phyloP scores from a whole-genome alignment of 1,284 basidiomycete genomes.

The Blastosporella zonata region DNA sequence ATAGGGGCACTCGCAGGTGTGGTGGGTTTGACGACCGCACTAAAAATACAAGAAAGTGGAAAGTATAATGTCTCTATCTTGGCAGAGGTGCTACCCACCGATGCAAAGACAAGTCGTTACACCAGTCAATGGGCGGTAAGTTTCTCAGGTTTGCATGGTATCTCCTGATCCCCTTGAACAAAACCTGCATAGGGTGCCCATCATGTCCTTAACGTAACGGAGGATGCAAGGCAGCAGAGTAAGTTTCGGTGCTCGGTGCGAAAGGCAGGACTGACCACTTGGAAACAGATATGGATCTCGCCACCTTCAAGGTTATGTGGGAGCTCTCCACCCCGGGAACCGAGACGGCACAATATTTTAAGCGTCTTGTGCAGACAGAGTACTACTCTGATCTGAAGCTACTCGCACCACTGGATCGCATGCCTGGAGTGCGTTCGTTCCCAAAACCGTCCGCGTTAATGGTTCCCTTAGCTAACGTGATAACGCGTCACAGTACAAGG shows the following conservation, averaged over 20 bases:
- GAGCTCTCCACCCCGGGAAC: slow-evolving; percentile 56
- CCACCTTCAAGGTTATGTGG: slow-evolving; percentile 74
- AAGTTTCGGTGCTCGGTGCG: neutral
- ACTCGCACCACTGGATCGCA: slow-evolving; percentile 46
- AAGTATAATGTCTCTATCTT: slow-evolving; percentile 57
- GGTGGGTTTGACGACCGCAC: slow-evolving; percentile 67
- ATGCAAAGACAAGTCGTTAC: slow-evolving; percentile 51
- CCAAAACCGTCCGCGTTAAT: neutral
- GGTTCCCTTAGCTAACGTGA: neutral
- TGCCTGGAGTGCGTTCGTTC: slow-evolving; percentile 55
- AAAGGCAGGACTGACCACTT: neutral
- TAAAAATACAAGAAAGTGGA: slow-evolving; percentile 59
- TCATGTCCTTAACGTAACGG: slow-evolving; percentile 19
- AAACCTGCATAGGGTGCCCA: slow-evolving; percentile 20
- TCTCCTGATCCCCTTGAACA: neutral
- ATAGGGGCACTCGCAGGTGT: slow-evolving; percentile 45
- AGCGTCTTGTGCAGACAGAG: slow-evolving; percentile 58
- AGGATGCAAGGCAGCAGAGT: slow-evolving; percentile 23
- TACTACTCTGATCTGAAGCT: slow-evolving; percentile 46
- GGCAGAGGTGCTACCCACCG: slow-evolving; percentile 57
- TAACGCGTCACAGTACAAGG: slow-evolving; percentile 42
- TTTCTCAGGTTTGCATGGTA: neutral
- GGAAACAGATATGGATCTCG: slow-evolving; percentile 59
- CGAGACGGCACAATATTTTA: slow-evolving; percentile 54
- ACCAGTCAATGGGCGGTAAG: slow-evolving; percentile 71